A percentile compares a stretch with the other conserved stretches of the same genome.
phyloP scores from a whole-genome alignment of 257 asterid species.

The Mentha longifolia region DNA sequence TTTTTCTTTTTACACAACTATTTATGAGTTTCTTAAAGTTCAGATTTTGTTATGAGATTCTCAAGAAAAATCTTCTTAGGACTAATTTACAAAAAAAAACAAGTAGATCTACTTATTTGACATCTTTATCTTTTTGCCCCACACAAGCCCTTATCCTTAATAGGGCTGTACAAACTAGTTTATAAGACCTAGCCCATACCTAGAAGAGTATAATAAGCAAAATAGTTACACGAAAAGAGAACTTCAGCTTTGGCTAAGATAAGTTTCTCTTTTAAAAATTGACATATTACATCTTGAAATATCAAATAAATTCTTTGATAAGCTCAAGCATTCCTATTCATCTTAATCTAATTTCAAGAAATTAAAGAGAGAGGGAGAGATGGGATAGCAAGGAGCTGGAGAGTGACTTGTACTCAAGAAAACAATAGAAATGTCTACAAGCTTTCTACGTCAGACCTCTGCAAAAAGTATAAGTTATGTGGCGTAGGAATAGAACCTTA shows the following conservation, averaged over 20 bases:
- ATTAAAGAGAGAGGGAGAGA: background rate
- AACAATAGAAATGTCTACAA: background rate
- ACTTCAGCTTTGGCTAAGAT: background rate
- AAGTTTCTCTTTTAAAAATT: background rate
- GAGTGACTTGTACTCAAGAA: slow-evolving; percentile 1
- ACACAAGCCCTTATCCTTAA: background rate
- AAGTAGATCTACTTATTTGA: background rate
- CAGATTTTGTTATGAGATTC: background rate
- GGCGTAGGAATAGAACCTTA: background rate
- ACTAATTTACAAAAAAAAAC: background rate
- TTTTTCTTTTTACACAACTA: background rate
- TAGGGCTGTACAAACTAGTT: background rate
- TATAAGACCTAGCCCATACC: background rate
- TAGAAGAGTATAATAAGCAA: background rate
- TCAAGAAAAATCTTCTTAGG: background rate
- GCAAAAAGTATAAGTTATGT: background rate
- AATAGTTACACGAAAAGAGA: background rate
- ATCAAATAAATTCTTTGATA: background rate
- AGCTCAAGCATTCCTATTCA: slow-evolving; percentile 16
- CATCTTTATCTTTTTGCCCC: background rate
- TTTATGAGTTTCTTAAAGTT: background rate
- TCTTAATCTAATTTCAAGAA: background rate
- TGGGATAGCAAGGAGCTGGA: background rate
- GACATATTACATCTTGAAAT: slow-evolving; percentile 9
- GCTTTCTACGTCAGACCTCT: slow-evolving; percentile 3